phyloP scores from a whole-genome alignment of 225 moss, liverwort and hornwort genomes.

The Physcomitrium patens region DNA sequence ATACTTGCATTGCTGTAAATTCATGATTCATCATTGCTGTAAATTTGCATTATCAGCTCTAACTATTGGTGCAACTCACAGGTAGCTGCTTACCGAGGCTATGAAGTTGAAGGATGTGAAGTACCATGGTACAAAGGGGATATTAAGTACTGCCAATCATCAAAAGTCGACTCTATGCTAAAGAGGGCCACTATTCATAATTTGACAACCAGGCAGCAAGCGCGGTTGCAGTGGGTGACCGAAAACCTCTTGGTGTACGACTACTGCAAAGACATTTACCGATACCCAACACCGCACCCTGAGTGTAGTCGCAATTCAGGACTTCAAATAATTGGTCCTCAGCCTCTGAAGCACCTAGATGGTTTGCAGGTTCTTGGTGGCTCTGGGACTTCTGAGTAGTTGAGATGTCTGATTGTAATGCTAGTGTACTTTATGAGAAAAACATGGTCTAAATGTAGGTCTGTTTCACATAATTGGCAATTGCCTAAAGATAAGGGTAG shows the following conservation, averaged over 20 bases:
- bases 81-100: slow-evolving; percentile 47
- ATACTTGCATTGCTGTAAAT: background rate
- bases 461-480: slow-evolving; percentile 36
- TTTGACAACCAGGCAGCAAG: slow-evolving; percentile 49
- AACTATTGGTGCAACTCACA: slow-evolving; percentile 10
- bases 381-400: slow-evolving; percentile 39
- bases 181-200: slow-evolving; percentile 42
- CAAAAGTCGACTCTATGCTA: slow-evolving; percentile 41
- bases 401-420: slow-evolving; percentile 27
- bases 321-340: slow-evolving; percentile 60
- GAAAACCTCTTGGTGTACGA: slow-evolving; percentile 62
- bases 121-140: slow-evolving; percentile 67
- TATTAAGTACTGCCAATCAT: slow-evolving; percentile 33
- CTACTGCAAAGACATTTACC: slow-evolving; percentile 62
- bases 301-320: slow-evolving; percentile 60
- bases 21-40: background rate
- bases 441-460: slow-evolving; percentile 5
- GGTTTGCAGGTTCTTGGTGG: slow-evolving; percentile 35
- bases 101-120: slow-evolving; percentile 61
- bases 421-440: slow-evolving; percentile 34
- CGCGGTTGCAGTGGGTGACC: slow-evolving; percentile 65
- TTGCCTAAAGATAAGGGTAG: slow-evolving; percentile 26
- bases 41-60: background rate
- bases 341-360: slow-evolving; percentile 48
- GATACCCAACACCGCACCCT: slow-evolving; percentile 56